phyloP scores from a whole-genome alignment of 805 yeast species.

The Metschnikowia shivogae region DNA sequence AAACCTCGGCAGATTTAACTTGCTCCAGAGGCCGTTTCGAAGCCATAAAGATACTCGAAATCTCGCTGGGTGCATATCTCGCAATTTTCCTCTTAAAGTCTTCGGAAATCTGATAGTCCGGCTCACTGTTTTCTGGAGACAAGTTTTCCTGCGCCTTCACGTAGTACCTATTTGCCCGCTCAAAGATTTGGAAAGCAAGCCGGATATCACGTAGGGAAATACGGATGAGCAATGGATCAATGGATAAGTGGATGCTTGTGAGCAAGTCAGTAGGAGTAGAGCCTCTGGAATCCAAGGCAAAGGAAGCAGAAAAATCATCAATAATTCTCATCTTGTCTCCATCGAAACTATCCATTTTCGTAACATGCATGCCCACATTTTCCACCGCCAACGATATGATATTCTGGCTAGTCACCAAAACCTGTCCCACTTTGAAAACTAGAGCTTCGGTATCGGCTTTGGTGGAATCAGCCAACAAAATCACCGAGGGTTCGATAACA shows the following conservation, averaged over 20 bases:
- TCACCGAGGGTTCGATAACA: conserved; percentile 70
- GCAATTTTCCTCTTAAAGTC: conserved; percentile 59
- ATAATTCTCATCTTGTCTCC: conserved; percentile 63
- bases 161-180: conserved; percentile 61
- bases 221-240: conserved; percentile 78
- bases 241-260: conserved; percentile 61
- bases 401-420: conserved; percentile 64
- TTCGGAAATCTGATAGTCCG: conserved; percentile 47
- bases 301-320: conserved; percentile 82
- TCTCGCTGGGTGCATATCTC: conserved; percentile 65
- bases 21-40: conserved; percentile 30
- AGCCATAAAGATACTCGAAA: conserved; percentile 36
- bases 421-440: conserved; percentile 82
- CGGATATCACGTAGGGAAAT: conserved; percentile 83
- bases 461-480: conserved; percentile 76
- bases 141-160: conserved; percentile 16
- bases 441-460: conserved; percentile 73
- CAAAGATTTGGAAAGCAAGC: conserved; percentile 69
- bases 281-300: conserved; percentile 67
- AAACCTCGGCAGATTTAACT: conserved; percentile 21
- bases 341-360: conserved; percentile 67
- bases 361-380: conserved; percentile 82
- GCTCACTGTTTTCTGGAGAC: conserved; percentile 17
- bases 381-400: conserved; percentile 63
- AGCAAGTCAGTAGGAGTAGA: conserved; percentile 55